These are phyloP conservation scores for Trichophyton mentagrophytes DNA, from an alignment of 2,329 filamentous ascomycete genomes.

Conservation along the genomic window DNA sequence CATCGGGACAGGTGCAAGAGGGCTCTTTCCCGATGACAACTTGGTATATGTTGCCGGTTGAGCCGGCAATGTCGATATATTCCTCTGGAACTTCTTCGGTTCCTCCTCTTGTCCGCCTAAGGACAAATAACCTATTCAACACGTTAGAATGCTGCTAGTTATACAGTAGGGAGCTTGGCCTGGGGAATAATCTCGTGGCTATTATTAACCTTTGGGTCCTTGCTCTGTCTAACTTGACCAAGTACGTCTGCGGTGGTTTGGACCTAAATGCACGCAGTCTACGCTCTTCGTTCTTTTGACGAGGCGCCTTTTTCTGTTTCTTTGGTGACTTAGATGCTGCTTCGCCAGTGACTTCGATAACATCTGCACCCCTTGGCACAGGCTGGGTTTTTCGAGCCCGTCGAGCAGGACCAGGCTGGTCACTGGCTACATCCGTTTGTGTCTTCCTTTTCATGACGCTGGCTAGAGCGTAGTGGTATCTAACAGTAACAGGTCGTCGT, in stretches of 20 bases:
- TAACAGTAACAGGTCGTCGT: too few species aligned
- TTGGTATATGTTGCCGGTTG: slow-evolving; percentile 51
- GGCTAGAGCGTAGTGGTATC: background rate
- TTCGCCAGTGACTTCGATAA: background rate
- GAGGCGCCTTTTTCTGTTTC: background rate
- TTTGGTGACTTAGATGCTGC: background rate
- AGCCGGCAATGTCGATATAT: slow-evolving; percentile 45
- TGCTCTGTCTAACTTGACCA: slow-evolving; percentile 38
- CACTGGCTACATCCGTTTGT: background rate
- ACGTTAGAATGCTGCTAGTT: background rate
- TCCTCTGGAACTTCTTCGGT: slow-evolving; percentile 38
- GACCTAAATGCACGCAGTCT: slow-evolving; percentile 30
- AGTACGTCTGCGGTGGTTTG: slow-evolving; percentile 35
- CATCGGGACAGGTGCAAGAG: slow-evolving; percentile 44
- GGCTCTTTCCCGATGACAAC: slow-evolving; percentile 42
- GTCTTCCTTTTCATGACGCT: background rate
- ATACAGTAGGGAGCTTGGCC: background rate
- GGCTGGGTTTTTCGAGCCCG: background rate
- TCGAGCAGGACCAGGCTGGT: background rate
- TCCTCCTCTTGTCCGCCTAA: slow-evolving; percentile 37
- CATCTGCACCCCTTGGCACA: background rate
- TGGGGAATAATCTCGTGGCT: background rate
- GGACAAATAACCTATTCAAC: slow-evolving; percentile 40
- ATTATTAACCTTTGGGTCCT: slow-evolving; percentile 32
- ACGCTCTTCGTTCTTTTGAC: slow-evolving; percentile 21